phyloP scores from a whole-genome alignment of 2,329 filamentous ascomycete species.

The Colletotrichum tofieldiae region DNA sequence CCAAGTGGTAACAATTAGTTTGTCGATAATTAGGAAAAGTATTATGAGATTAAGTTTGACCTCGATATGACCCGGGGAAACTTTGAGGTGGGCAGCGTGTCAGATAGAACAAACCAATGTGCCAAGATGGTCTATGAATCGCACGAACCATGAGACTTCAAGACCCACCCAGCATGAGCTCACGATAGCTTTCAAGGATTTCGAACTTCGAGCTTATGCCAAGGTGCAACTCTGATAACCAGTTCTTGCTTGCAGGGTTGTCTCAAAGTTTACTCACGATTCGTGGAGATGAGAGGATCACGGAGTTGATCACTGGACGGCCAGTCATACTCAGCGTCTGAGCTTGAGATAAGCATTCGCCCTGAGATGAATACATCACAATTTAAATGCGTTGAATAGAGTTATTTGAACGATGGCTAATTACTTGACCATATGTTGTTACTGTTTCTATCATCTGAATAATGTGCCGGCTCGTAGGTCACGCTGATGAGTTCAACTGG shows the following conservation, averaged over 20 bases:
- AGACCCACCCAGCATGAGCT: not conserved
- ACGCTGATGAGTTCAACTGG: not conserved
- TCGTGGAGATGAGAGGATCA: no score
- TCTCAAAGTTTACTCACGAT: no score
- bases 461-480: not conserved
- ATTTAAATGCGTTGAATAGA: not conserved
- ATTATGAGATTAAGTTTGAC: not conserved
- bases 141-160: not conserved
- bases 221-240: no score
- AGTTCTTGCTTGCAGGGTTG: no score
- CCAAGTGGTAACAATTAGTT: not conserved
- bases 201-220: not conserved
- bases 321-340: no score
- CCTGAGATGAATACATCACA: not conserved
- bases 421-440: not conserved
- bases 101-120: not conserved
- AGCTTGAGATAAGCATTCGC: no score
- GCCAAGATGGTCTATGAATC: not conserved
- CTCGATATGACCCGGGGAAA: not conserved
- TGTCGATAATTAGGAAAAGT: not conserved
- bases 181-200: not conserved
- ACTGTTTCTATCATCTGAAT: no score
- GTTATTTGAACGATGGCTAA: not conserved
- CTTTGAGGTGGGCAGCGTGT: not conserved
- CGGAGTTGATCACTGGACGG: no score